phyloP scores from a whole-genome alignment of 2,329 filamentous ascomycete genomes.

The Neoscytalidium dimidiatum region DNA sequence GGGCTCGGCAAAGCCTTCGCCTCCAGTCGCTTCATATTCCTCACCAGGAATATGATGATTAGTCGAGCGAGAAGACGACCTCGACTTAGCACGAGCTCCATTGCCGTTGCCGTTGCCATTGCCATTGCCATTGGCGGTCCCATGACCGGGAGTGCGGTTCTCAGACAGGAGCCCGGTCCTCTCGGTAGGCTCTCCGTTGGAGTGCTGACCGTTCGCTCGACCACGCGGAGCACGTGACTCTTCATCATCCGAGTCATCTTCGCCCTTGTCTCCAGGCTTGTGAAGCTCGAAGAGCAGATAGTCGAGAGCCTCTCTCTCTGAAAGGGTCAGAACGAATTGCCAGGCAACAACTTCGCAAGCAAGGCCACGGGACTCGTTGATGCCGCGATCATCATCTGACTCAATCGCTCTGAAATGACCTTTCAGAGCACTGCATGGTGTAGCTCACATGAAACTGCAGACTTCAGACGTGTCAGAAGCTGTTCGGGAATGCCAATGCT shows the following conservation, averaged over 20 bases:
- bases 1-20: conserved; percentile 66
- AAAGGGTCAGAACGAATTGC: conserved; percentile 71
- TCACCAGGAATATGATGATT: conserved; percentile 24
- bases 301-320: conserved; percentile 72
- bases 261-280: conserved; percentile 22
- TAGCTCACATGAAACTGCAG: background rate
- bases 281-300: conserved; percentile 75
- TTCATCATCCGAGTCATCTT: conserved; percentile 21
- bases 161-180: conserved; percentile 19
- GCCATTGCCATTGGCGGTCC: conserved; percentile 43
- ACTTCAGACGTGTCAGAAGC: background rate
- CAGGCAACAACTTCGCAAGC: conserved; percentile 82
- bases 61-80: conserved; percentile 38
- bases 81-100: conserved; percentile 33
- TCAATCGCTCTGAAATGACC: conserved; percentile 71
- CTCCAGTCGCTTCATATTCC: conserved; percentile 39
- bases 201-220: conserved; percentile 6
- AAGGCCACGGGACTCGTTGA: conserved; percentile 69
- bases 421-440: conserved; percentile 62
- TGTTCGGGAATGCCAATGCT: background rate
- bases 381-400: conserved; percentile 60
- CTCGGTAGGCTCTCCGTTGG: conserved; percentile 14
- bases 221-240: conserved; percentile 21
- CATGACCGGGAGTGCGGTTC: conserved; percentile 9
- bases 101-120: conserved; percentile 22